Evolutionary conservation across 768 basidiomycete genomes (phyloP).

Genomic region (Lentinula sp.): DNA sequence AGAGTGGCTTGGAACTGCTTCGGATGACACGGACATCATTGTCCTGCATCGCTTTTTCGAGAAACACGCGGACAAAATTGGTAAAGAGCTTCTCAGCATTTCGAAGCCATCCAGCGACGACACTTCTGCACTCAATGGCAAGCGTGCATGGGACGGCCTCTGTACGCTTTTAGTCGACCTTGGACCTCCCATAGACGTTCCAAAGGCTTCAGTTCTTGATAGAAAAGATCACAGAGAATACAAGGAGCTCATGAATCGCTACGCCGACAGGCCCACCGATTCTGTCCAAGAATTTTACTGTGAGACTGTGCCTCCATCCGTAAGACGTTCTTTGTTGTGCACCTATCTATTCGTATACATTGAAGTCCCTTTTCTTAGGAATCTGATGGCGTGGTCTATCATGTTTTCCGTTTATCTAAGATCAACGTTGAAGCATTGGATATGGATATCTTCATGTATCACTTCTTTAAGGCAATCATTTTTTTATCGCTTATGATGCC

Average conservation of each 20-base stretch:
- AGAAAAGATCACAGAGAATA: constrained; percentile 58
- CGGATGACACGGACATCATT: constrained; percentile 79
- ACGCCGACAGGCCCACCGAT: constrained; percentile 52
- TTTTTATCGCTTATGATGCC: background rate
- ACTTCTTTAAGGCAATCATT: constrained; percentile 62
- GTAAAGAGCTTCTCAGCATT: constrained; percentile 76
- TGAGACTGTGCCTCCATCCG: constrained; percentile 41
- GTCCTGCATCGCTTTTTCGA: constrained; percentile 82
- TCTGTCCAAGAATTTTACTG: constrained; percentile 64
- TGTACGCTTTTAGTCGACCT: constrained; percentile 78
- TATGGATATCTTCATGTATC: constrained; percentile 69
- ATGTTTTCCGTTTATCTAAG: constrained; percentile 59
- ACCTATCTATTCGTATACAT: background rate
- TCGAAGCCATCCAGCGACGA: constrained; percentile 53
- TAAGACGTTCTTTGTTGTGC: constrained; percentile 18
- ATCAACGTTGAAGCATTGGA: constrained; percentile 79
- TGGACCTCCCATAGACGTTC: constrained; percentile 61
- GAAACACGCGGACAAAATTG: constrained; percentile 82
- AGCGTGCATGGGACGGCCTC: constrained; percentile 78
- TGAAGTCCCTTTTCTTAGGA: constrained; percentile 18
- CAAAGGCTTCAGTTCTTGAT: constrained; percentile 44
- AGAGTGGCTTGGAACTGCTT: constrained; percentile 69
- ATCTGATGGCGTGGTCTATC: constrained; percentile 41
- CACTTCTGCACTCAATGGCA: constrained; percentile 53
- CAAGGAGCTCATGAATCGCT: constrained; percentile 60